Evolutionary conservation across 2,329 filamentous ascomycete genomes (phyloP).

Genomic region (Gaeumannomyces tritici): DNA sequence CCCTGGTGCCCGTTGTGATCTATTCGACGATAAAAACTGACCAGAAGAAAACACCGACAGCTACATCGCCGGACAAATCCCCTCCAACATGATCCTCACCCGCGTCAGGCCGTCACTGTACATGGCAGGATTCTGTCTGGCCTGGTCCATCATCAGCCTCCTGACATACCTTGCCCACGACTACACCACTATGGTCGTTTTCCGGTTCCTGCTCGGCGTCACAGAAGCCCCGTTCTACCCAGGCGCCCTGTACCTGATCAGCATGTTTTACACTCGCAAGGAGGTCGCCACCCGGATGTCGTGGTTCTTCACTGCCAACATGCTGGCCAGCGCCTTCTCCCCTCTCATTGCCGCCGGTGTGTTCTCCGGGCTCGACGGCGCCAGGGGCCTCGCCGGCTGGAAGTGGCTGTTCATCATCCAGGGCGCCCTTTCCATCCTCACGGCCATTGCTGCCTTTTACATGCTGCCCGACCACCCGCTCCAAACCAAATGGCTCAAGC

Average conservation of each 20-base stretch:
- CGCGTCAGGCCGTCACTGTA: conserved; percentile 30
- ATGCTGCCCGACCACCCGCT: conserved; percentile 20
- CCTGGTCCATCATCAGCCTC: conserved; percentile 18
- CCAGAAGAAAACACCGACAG: conserved; percentile 13
- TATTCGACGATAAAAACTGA: neutral
- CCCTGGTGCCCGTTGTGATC: neutral
- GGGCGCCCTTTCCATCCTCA: conserved; percentile 43
- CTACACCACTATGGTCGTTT: conserved; percentile 43
- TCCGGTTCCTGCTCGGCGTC: conserved; percentile 46
- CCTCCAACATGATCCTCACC: conserved; percentile 26
- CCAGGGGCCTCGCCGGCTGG: conserved; percentile 1
- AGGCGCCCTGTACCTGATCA: conserved; percentile 30
- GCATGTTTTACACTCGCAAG: conserved; percentile 31
- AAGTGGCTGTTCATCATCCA: conserved; percentile 20
- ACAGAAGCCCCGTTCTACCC: conserved; percentile 39
- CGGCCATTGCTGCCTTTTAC: conserved; percentile 42
- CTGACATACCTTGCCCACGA: conserved; percentile 27
- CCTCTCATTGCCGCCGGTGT: conserved; percentile 27
- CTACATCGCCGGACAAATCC: conserved; percentile 40
- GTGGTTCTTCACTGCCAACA: conserved; percentile 37
- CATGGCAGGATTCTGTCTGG: conserved; percentile 27
- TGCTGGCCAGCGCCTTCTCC: conserved; percentile 42
- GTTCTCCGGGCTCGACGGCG: conserved; percentile 3
- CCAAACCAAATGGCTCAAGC: neutral
- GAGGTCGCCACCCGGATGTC: conserved; percentile 41